Evolutionary conservation across 768 basidiomycete species (phyloP).

Genomic region (Trametes villosa): DNA sequence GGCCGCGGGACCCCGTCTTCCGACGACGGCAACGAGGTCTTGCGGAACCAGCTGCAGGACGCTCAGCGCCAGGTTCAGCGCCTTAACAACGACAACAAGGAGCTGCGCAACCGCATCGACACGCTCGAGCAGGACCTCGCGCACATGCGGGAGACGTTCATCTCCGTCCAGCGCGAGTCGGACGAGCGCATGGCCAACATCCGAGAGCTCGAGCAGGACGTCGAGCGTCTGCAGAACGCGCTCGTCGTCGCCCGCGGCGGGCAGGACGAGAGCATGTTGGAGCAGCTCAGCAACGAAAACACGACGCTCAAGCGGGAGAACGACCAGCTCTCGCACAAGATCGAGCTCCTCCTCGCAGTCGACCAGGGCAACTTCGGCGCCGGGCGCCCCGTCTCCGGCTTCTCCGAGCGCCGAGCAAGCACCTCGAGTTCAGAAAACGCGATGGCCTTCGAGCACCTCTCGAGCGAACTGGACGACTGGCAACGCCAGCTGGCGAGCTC

Average conservation of each 20-base stretch:
- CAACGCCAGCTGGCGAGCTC: slow-evolving; percentile 82
- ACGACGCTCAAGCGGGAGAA: slow-evolving; percentile 80
- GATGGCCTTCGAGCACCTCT: slow-evolving; percentile 74
- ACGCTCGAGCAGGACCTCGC: slow-evolving; percentile 77
- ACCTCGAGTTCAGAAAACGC: slow-evolving; percentile 85
- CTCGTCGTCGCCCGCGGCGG: slow-evolving; percentile 76
- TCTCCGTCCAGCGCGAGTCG: slow-evolving; percentile 75
- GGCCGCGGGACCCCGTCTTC: slow-evolving; percentile 80
- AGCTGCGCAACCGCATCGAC: slow-evolving; percentile 73
- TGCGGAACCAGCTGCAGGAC: slow-evolving; percentile 76
- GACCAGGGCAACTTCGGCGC: slow-evolving; percentile 76
- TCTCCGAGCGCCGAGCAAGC: slow-evolving; percentile 63
- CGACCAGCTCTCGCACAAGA: slow-evolving; percentile 89
- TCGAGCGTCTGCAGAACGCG: slow-evolving; percentile 75
- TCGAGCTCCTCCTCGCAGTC: slow-evolving; percentile 84
- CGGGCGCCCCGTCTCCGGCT: slow-evolving; percentile 61
- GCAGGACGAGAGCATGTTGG: slow-evolving; percentile 74
- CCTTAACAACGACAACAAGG: slow-evolving; percentile 74
- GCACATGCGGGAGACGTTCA: slow-evolving; percentile 66
- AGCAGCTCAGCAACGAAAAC: slow-evolving; percentile 85
- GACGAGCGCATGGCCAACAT: slow-evolving; percentile 77
- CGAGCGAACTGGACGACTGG: slow-evolving; percentile 85
- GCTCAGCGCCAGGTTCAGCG: slow-evolving; percentile 77
- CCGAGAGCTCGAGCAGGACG: slow-evolving; percentile 80
- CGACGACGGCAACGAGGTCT: slow-evolving; percentile 66